Base-by-base conservation (phyloP, 495 filamentous ascomycete genomes). In the Aspergillus bridgeri region DNA sequence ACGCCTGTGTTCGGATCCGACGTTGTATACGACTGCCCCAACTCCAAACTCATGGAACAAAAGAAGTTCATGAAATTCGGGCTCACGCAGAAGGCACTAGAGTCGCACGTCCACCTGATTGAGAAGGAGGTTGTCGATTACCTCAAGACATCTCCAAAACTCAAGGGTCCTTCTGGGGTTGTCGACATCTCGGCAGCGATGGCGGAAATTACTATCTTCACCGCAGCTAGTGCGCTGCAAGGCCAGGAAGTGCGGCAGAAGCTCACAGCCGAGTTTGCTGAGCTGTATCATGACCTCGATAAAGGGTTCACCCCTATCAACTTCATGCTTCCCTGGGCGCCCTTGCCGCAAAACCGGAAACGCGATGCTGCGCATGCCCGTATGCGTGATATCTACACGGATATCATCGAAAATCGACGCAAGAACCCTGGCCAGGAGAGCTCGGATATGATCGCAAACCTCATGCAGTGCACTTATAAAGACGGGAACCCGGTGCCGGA, bases 1-100 rank as follows among this genome's bases (percentile, higher is more conserved):
- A 92, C 88, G 5, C 90, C 90, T 3, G 89, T 95, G 29, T 95
- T 95, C 63, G 90, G 90, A 56, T 84, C 84, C 44, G 89, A 91
- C 72, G 89, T 95, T 20, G 88, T 93, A 18, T 95, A 92, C 67
- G 90, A 95, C 71, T 91, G 89, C 68, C 89, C 90, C 24, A 93
- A 93, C 65, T 77, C 88, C 49, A 92, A 92, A 70, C 77, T 92
- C 54, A 90, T 92, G 83, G 87, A 91, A 69, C 88, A 91, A 69
- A 91, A 91, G 74, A 89, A 85, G 87, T 92, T 95, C 69, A 86
- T 93, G 82, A 93, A 95, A 70, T 81, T 90, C 65, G 90, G 89
- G 46, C 85, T 95, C 48, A 90, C 89, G 25, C 84, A 83, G 42
- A 79, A 86, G 54, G 89, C 89, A 33, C 88, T 95, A 69, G 82